Evolutionary conservation across 2,329 filamentous ascomycete genomes (phyloP).

Genomic region (Pseudogymnoascus sp.): DNA sequence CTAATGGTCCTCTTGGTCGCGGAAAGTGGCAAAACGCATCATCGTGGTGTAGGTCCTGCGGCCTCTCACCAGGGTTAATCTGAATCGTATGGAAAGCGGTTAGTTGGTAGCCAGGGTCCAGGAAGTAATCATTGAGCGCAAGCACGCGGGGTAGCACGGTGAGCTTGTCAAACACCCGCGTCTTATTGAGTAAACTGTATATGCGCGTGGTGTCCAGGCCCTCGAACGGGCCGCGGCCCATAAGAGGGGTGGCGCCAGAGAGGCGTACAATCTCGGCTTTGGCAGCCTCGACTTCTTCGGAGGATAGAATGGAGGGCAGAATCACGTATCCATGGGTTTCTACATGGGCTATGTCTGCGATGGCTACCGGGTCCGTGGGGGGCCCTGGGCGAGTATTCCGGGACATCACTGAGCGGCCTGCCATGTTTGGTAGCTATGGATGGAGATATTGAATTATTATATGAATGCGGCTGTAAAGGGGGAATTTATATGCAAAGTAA

Average conservation of each 20-base stretch:
- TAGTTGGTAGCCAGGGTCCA: constrained; percentile 31
- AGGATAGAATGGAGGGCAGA: constrained; percentile 28
- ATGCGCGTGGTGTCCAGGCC: constrained; percentile 32
- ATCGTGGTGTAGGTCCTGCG: constrained; percentile 32
- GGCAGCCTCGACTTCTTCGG: constrained; percentile 27
- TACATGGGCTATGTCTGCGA: background rate
- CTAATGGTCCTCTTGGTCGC: constrained; percentile 25
- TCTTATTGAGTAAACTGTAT: constrained; percentile 34
- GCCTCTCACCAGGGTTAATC: constrained; percentile 30
- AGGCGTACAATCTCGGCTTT: constrained; percentile 30
- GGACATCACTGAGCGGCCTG: background rate
- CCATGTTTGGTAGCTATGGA: background rate
- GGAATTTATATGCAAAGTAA: background rate
- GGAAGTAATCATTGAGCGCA: constrained; percentile 34
- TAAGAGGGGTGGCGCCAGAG: constrained; percentile 26
- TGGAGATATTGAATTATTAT: background rate
- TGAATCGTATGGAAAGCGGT: constrained; percentile 32
- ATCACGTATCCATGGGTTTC: constrained; percentile 32
- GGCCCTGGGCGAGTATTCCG: background rate
- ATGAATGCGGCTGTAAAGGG: background rate
- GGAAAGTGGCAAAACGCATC: constrained; percentile 25
- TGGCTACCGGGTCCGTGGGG: background rate
- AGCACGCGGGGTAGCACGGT: constrained; percentile 31
- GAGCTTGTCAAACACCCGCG: constrained; percentile 33
- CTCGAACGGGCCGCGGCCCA: constrained; percentile 32